These are phyloP conservation scores for Pestalotiopsis fici DNA, from an alignment of 2,329 filamentous ascomycete species.

Conservation along the genomic window DNA sequence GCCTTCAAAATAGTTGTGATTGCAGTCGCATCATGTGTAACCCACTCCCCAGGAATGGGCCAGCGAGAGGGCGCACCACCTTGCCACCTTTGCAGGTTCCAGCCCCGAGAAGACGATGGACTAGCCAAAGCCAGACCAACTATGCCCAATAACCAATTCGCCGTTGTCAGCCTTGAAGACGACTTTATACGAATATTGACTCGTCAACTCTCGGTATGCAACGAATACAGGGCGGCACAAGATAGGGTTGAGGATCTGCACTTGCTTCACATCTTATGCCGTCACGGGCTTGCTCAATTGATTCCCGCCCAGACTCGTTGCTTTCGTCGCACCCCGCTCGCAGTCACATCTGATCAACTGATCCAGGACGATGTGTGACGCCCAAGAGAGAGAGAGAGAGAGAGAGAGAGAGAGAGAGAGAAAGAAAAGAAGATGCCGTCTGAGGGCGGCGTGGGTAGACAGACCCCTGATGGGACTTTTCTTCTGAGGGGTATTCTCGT, in stretches of 20 bases:
- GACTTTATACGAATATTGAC: background rate
- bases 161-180: background rate
- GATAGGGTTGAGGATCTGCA: background rate
- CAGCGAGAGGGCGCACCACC: background rate
- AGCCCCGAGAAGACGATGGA: background rate
- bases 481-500: background rate
- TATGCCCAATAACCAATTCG: background rate
- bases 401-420: background rate
- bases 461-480: background rate
- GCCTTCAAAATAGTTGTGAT: background rate
- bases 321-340: background rate
- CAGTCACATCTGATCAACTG: background rate
- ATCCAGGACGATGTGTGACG: background rate
- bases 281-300: background rate
- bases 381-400: too few relatives aligned
- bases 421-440: background rate
- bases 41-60: background rate
- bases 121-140: background rate
- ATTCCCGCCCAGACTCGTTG: background rate
- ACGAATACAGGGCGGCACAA: background rate
- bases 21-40: conserved; percentile 4
- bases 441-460: background rate
- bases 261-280: background rate
- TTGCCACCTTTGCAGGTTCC: background rate
- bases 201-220: background rate